phyloP scores from a whole-genome alignment of 306 rosid species.

The Trifolium dubium region DNA sequence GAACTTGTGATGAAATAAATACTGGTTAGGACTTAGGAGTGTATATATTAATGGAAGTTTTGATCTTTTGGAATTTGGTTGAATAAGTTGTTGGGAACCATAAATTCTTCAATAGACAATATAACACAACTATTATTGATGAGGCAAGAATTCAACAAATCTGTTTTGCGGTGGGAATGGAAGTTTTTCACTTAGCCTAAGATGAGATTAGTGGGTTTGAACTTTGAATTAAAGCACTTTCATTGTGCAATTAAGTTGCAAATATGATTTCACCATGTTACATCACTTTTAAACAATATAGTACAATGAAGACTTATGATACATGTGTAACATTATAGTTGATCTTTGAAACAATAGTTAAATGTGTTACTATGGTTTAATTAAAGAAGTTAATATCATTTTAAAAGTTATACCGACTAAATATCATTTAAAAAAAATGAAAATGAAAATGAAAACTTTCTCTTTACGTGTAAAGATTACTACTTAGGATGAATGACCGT shows the following conservation, averaged over 20 bases:
- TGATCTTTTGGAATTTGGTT: constrained; percentile 44
- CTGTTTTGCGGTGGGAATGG: constrained; percentile 4
- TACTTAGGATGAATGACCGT: neutral
- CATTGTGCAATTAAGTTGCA: neutral
- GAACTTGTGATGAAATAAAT: constrained; percentile 47
- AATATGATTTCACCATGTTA: neutral
- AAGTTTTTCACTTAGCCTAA: neutral
- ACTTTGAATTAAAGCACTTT: neutral
- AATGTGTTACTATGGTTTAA: too few species aligned
- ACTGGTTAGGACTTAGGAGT: constrained; percentile 27
- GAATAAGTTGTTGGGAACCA: constrained; percentile 57
- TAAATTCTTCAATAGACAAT: constrained; percentile 47
- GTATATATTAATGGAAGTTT: constrained; percentile 41
- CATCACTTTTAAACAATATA: neutral
- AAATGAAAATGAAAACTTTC: neutral
- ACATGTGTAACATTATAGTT: too few species aligned
- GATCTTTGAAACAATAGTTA: too few species aligned
- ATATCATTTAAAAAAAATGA: too few species aligned
- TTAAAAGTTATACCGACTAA: too few species aligned
- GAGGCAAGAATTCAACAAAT: constrained; percentile 12
- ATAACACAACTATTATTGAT: constrained; percentile 17
- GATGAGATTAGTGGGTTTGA: neutral
- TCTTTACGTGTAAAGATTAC: neutral
- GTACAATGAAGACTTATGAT: too few species aligned
- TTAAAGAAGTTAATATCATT: too few species aligned